Conservation (phyloP, 129 eudicot genomes). For the Tagetes patula region DNA sequence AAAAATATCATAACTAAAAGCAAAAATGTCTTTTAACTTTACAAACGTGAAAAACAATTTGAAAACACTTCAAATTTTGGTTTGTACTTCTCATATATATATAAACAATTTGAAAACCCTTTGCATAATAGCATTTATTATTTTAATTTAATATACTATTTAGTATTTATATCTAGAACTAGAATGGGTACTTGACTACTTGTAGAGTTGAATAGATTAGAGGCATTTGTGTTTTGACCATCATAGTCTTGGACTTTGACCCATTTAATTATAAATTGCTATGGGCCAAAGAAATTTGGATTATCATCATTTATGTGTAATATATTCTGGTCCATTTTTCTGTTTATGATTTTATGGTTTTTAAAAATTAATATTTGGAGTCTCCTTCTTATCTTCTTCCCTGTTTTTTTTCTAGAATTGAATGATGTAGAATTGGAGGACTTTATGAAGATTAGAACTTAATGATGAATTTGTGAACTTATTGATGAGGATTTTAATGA, state of each 20-base stretch:
- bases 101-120: not conserved
- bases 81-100: not conserved
- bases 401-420: not conserved
- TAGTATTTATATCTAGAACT: not conserved
- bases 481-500: not conserved
- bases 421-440: not conserved
- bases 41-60: not conserved
- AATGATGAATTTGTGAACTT: no score
- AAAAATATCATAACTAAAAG: not conserved
- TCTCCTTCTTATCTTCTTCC: no score
- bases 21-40: not conserved
- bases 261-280: not conserved
- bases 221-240: not conserved
- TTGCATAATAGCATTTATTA: not conserved
- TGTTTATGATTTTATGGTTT: not conserved
- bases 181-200: not conserved
- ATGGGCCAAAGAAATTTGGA: not conserved
- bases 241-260: conserved; percentile 5
- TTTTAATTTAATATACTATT: not conserved
- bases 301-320: not conserved
- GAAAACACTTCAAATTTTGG: not conserved
- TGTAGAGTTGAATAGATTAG: not conserved
- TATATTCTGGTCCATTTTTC: not conserved
- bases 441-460: no score
- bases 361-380: not conserved